These are phyloP conservation scores for Sclerotinia spermophila DNA, from an alignment of 2,329 filamentous ascomycete genomes.

Conservation along the genomic window DNA sequence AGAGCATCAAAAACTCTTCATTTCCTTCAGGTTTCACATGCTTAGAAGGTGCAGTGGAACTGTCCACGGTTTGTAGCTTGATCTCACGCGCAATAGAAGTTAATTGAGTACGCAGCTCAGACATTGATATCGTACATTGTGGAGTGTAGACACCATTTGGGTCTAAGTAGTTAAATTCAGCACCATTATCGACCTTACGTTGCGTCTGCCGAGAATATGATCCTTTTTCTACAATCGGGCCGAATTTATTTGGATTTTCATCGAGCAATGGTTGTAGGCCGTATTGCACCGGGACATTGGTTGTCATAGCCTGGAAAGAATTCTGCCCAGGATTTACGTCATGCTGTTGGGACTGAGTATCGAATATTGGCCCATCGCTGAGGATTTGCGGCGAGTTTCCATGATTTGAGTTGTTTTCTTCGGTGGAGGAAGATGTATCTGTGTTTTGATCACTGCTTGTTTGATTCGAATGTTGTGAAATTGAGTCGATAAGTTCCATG, in stretches of 20 bases:
- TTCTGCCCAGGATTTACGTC: background rate
- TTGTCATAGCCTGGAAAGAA: background rate
- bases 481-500: background rate
- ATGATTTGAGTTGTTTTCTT: too few relatives aligned
- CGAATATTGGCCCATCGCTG: too few relatives aligned
- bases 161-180: too few relatives aligned
- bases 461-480: background rate
- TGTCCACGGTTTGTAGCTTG: background rate
- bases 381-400: too few relatives aligned
- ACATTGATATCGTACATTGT: too few relatives aligned
- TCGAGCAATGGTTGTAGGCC: background rate
- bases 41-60: background rate
- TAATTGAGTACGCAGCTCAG: background rate
- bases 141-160: too few relatives aligned
- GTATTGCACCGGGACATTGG: background rate
- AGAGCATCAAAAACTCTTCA: background rate
- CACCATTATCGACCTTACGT: background rate
- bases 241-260: background rate
- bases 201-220: background rate
- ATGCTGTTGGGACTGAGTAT: background rate
- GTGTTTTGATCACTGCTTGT: accelerated
- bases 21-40: background rate
- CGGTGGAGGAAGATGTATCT: background rate
- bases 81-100: background rate
- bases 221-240: background rate